Evolutionary conservation across 2,329 filamentous ascomycete species (phyloP).

Genomic region (Hypoxylon sp.): DNA sequence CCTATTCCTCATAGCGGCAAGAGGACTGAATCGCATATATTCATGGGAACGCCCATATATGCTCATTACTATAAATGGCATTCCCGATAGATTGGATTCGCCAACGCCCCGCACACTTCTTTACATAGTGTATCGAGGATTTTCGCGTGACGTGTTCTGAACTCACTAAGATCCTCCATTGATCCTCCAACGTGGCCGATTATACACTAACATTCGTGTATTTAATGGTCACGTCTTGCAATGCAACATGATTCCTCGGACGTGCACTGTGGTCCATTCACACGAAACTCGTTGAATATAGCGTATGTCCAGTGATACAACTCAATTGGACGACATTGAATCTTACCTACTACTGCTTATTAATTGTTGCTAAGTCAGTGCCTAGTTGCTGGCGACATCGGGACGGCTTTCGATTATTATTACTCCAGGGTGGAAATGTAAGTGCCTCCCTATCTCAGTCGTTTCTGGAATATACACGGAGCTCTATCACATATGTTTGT

Average conservation of each 20-base stretch:
- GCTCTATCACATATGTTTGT: slow-evolving; percentile 3
- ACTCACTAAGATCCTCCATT: slow-evolving; percentile 10
- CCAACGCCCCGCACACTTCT: slow-evolving; percentile 25
- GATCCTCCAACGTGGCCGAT: slow-evolving; percentile 38
- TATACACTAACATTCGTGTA: slow-evolving; percentile 5
- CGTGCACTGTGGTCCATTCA: not conserved
- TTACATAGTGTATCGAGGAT: slow-evolving; percentile 11
- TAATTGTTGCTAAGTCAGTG: too few relatives aligned
- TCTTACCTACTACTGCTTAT: not conserved
- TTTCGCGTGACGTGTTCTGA: slow-evolving; percentile 33
- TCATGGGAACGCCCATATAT: slow-evolving; percentile 12
- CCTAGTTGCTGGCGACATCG: not conserved
- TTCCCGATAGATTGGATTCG: slow-evolving; percentile 6
- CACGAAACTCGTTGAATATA: too few relatives aligned
- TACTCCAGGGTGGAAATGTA: not conserved
- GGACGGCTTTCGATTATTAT: too few relatives aligned
- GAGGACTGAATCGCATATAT: slow-evolving; percentile 4
- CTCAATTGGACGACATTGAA: not conserved
- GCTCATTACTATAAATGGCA: not conserved
- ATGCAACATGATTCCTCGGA: not conserved
- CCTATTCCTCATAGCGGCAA: not conserved
- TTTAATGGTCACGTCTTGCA: slow-evolving; percentile 1
- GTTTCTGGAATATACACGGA: not conserved
- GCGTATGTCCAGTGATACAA: not conserved
- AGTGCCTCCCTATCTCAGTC: not conserved